Base-by-base conservation (phyloP, 768 basidiomycete species). In the Auricularia heimuer region DNA sequence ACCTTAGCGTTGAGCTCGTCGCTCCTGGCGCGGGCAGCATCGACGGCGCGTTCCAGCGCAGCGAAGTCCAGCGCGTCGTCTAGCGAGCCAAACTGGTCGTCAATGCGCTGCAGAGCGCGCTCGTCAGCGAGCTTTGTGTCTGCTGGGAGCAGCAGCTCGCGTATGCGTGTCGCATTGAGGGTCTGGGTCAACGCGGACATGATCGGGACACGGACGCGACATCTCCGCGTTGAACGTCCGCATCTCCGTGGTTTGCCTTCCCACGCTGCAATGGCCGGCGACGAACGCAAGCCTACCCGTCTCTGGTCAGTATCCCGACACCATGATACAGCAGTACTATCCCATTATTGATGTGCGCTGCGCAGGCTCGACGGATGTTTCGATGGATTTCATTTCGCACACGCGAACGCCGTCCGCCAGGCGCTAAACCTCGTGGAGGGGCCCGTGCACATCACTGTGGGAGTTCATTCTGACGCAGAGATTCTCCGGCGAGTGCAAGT, bases 371-470 rank as follows among this genome's bases (percentile, higher is more conserved):
- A 68, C 62, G 67, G 67, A 8, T 67, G 67, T 60, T 67, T 68
- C 56, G 67, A 68, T 54, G 66, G 67, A 36, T 67, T 67, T 35
- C 66, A 64, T 64, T 68, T 68, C 61, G 68, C 68, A 16, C 68
- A 68, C 34, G 67, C 67, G n/a, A 68, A 68, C 37, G 68, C 66
- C 24, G 42, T 68, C 7, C 44, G 68, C 11, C 68, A 68, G 61
- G 66, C 66, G 12, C 62, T 62, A 35, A 61, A 39, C 18, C 64
- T 68, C 39, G 54, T 67, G 16, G 39, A 56, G 47, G 62, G 62
- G n/a, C 65, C 65, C 18, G 65, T 66, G 21, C 62, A 63, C 16
- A 67, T 68, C 45, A 24, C 65, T 33, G 66, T 65, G 4, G 63
- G 66, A 6, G 54, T 68, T 12, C 68, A 67, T 58, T 65, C 66